Base-by-base conservation (phyloP, 1,284 basidiomycete species). In the Sporisorium scitamineum region DNA sequence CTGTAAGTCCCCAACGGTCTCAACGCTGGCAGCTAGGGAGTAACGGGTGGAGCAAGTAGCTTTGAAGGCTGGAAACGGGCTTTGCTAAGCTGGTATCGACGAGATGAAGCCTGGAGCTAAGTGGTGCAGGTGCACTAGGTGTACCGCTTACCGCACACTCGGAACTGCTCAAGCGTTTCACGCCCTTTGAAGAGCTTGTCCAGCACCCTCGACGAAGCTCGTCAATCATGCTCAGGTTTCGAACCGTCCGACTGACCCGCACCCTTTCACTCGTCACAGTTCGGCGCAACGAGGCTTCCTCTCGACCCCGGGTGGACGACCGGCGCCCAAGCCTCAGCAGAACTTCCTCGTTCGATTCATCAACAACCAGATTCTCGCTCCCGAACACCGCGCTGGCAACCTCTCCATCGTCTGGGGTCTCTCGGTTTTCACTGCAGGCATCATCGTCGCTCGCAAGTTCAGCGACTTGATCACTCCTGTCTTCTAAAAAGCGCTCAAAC, bases 351-450 rank as follows among this genome's bases (percentile, higher is more conserved):
- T 58, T 4, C 63, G 72, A 16, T 80, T 82, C 68, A 72, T 76
- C 70, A 61, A 70, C 62, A 58, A 52, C 8, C 70, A 84, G 61
- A 77, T 84, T 56, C 62, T 74, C 47, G 64, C 78, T 8, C 80
- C 82, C 34, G 80, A 81, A 62, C 81, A 84, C 69, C 67, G 75
- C n/a, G 54, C 74, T 7, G 81, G 82, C 13, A 84, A 84, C 71
- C 54, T 83, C 48, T 67, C 78, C 20, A 63, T 84, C 47, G 63
- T 67, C 13, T 84, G 80, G 80, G 80, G 80, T 48, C 32, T 81
- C 27, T 41, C 53, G 45, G 72, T 84, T 51, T 84, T 84, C 63
- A 74, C 75, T 3, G 73, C 62, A 1, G 79, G 81, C 41, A 74
- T 84, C 55, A 32, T 80, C 27, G 78, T 78, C 50, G 71, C 78